Evolutionary conservation across 2,329 filamentous ascomycete genomes (phyloP).

Genomic region (Bimuria novae-zelandiae): DNA sequence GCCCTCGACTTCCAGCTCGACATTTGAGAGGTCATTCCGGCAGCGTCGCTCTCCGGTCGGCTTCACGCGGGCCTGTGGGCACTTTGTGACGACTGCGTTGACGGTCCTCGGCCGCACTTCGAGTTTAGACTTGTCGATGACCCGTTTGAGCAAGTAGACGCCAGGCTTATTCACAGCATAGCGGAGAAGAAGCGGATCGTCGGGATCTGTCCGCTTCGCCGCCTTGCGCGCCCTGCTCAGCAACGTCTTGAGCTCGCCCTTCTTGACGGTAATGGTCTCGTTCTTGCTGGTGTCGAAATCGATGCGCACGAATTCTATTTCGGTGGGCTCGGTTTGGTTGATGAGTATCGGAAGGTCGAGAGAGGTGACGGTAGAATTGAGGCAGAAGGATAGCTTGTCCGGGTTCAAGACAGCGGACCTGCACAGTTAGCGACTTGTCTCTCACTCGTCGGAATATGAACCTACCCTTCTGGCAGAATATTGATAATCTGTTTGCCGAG

Average conservation of each 20-base stretch:
- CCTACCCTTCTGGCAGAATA: conserved; percentile 88
- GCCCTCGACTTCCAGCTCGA: conserved; percentile 81
- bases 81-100: conserved; percentile 83
- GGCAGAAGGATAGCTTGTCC: conserved; percentile 77
- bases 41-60: conserved; percentile 72
- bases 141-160: conserved; percentile 80
- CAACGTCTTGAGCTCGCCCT: conserved; percentile 75
- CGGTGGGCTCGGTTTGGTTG: conserved; percentile 87
- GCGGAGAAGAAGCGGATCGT: conserved; percentile 68
- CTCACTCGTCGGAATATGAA: conserved; percentile 12
- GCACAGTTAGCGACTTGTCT: conserved; percentile 19
- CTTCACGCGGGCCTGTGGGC: conserved; percentile 77
- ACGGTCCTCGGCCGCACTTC: conserved; percentile 79
- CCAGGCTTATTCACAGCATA: conserved; percentile 84
- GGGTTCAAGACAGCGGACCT: conserved; percentile 88
- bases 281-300: conserved; percentile 81
- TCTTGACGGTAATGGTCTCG: conserved; percentile 77
- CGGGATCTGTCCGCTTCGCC: conserved; percentile 52
- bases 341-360: conserved; percentile 82
- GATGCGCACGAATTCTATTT: conserved; percentile 85
- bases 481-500: conserved; percentile 97
- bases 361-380: conserved; percentile 66
- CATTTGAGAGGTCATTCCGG: conserved; percentile 82
- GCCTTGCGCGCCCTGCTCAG: conserved; percentile 70
- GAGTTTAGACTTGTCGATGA: conserved; percentile 91